These are phyloP conservation scores for Avena eriantha DNA, from an alignment of 176 grass and related monocot genomes.

Conservation along the genomic window DNA sequence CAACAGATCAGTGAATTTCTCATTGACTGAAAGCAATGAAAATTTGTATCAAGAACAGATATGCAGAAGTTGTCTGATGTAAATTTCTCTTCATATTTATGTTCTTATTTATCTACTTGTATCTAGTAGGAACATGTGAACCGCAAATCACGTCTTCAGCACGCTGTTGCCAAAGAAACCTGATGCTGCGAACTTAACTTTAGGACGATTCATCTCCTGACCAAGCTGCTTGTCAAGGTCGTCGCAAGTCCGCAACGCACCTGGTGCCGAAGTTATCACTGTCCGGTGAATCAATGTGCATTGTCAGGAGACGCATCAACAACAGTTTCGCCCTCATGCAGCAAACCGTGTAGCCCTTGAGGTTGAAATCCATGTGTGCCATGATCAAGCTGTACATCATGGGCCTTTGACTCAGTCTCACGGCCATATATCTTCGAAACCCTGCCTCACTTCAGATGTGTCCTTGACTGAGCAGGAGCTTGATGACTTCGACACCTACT, in stretches of 20 bases:
- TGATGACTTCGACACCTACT: too few relatives aligned
- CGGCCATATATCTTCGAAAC: too few relatives aligned
- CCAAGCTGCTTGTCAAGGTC: not conserved
- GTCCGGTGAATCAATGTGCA: not conserved
- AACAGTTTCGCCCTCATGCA: not conserved
- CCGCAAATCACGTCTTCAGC: not conserved
- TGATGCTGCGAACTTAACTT: not conserved
- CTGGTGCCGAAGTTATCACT: too few relatives aligned
- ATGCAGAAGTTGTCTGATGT: not conserved
- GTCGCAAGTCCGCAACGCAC: too few relatives aligned
- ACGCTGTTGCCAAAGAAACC: not conserved
- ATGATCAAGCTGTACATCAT: too few relatives aligned
- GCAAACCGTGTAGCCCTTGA: too few relatives aligned
- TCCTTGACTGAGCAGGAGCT: too few relatives aligned
- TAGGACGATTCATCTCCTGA: not conserved
- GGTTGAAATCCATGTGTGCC: too few relatives aligned
- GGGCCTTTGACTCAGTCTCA: too few relatives aligned
- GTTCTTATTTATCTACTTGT: not conserved
- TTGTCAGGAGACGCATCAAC: not conserved
- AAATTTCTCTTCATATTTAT: slow-evolving; percentile 2
- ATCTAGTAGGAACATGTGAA: slow-evolving; percentile 25
- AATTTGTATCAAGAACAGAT: not conserved
- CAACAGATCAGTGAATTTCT: slow-evolving; percentile 30
- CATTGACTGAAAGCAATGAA: not conserved
- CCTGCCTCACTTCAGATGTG: too few relatives aligned